Evolutionary conservation across 345 rosid species (phyloP), one percentile per base, ranked within the genome.

Genomic region (Linum lewisii): DNA sequence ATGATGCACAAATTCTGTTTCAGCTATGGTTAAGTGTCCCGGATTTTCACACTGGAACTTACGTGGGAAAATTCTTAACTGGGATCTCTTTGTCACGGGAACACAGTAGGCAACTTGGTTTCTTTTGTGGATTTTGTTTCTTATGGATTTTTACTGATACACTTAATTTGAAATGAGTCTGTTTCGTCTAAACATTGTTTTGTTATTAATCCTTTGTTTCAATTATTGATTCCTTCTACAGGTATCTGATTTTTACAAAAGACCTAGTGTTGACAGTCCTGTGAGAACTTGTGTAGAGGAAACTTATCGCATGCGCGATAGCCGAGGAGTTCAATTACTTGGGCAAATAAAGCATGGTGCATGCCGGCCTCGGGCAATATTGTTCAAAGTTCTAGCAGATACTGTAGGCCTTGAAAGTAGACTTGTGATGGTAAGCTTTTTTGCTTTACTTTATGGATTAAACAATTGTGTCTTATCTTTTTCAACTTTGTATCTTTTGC

Each of bases 341-440:
- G 99, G 99, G 67, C 96, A 90, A 73, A 90, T 94, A 77, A 90
- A 69, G 77, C 87, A 87, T 56, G 95, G 97, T 50, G 85, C 95
- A 47, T 90, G 97, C 62, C 84, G 90, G 65, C 86, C 93, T 61
- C 87, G 97, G 69, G 96, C 99, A 60, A 85, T 94, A 57, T 68
- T 94, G 62, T 94, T 90, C 75, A 90, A 94, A 78, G 90, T 90
- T 68, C 77, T 94, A 67, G 96, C 97, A 25, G 99, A 94, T 73
- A 77, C 95, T 49, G 95, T 94, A 38, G 97, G 95, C 65, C 85
- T 94, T 65, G 90, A 84, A 73, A 85, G 96, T 71, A 81, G 82
- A 73, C 96, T 94, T 67, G 71, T 90, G 81, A 84, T 85, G 96
- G 99, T 94, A 85, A 85, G 95, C 60, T 63, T 63, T 60, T 29